Percentiles rank a stretch among this genome's conserved stretches.
Evolutionary conservation across 2,329 filamentous ascomycete genomes (phyloP).

Genomic region (Fusarium sambucinum): DNA sequence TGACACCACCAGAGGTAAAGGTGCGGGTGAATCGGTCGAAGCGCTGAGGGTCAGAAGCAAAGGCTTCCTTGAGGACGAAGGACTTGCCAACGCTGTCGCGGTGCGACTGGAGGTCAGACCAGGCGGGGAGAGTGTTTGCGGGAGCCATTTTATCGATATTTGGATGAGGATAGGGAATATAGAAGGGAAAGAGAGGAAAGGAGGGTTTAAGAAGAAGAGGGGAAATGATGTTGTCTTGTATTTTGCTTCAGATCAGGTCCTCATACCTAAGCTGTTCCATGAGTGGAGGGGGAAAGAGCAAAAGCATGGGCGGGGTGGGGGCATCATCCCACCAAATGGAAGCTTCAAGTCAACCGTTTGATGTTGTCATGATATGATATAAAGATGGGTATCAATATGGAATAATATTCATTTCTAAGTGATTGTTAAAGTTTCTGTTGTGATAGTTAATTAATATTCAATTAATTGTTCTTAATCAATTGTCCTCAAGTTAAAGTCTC

Average conservation of each 20-base stretch:
- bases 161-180: neutral
- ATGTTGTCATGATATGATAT: conserved; percentile 32
- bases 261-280: conserved; percentile 15
- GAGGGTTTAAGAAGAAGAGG: conserved; percentile 26
- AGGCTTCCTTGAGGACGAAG: conserved; percentile 93
- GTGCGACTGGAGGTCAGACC: conserved; percentile 91
- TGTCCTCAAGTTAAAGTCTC: neutral
- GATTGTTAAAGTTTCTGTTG: neutral
- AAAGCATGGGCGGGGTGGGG: conserved; percentile 36
- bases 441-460: neutral
- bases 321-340: conserved; percentile 43
- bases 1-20: conserved; percentile 83
- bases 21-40: conserved; percentile 91
- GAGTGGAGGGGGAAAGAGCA: conserved; percentile 31
- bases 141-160: conserved; percentile 71
- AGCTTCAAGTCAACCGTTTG: conserved; percentile 21
- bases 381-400: neutral
- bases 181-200: neutral
- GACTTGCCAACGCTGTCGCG: conserved; percentile 87
- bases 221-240: conserved; percentile 35
- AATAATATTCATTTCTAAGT: neutral
- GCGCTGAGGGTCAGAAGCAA: conserved; percentile 86
- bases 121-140: conserved; percentile 86
- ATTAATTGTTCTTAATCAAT: neutral
- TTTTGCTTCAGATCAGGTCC: conserved; percentile 18